Base-by-base conservation (phyloP, 345 rosid genomes). In the Anastatica hierochuntica region DNA sequence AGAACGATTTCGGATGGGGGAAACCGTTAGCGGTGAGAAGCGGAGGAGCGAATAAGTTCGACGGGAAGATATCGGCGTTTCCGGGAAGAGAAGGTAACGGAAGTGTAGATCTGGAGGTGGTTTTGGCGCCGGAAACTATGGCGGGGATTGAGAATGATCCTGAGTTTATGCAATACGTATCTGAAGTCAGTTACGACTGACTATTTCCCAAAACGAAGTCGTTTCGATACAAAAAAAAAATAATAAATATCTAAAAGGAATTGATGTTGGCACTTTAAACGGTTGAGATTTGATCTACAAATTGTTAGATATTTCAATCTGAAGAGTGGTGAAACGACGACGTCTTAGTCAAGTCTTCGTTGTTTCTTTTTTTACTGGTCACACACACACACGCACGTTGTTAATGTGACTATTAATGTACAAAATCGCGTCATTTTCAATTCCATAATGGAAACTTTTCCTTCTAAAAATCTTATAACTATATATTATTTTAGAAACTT, bases 1-100 rank as follows among this genome's bases (percentile, higher is more conserved):
- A 77, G 27, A 92, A 88, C 45, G 95, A 92, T 68, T 92, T 92
- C 58, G 98, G 98, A 34, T 92, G 98, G 98, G 96, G 96, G 3
- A 75, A 67, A 6, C 96, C 98, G 3, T n/a, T 83, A 67, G 98
- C 96, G 0, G 76, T 92, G 20, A 68, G 98, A 49, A 92, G 98
- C 30, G 98, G 98, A 2, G 66, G 75, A 70, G 95, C 98, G 31
- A 92, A 92, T 38, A 92, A 92, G 18, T 92, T 92, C 54, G 96
- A 92, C 52, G 98, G 98, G 6, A 87, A 90, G 70, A 87, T 87
- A 18, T 87, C 98, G 4, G 96, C 96, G 20, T 87, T 87, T 53
- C 96, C 98, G 0, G 85, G 96, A 0, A 61, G 84, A 52, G 90
- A 84, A 62, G 98, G 83, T 0, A 66, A 74, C 7, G 98, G 98